Evolutionary conservation across 2,329 filamentous ascomycete species (phyloP).

Genomic region (Fusarium albosuccineum): DNA sequence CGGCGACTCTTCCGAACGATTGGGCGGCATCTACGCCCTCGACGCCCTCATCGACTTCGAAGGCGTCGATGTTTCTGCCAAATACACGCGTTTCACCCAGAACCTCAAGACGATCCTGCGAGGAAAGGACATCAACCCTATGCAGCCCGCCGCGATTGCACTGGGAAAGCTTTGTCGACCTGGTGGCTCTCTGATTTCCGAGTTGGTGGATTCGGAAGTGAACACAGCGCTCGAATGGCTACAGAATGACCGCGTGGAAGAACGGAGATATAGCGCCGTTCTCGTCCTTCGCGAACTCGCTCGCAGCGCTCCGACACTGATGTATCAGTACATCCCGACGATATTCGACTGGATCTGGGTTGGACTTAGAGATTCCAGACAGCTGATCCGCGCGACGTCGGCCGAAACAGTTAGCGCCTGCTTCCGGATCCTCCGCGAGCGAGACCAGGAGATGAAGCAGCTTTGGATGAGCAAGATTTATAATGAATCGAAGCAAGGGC

Average conservation of each 20-base stretch:
- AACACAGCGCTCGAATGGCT: conserved; percentile 97
- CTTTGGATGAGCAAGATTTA: conserved; percentile 94
- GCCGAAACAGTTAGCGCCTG: conserved; percentile 94
- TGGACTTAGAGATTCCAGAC: conserved; percentile 87
- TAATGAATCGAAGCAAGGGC: conserved; percentile 82
- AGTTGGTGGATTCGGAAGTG: conserved; percentile 96
- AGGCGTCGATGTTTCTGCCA: conserved; percentile 90
- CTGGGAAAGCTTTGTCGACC: conserved; percentile 92
- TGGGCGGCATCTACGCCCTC: conserved; percentile 92
- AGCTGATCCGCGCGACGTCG: conserved; percentile 91
- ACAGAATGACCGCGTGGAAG: conserved; percentile 93
- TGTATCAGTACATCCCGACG: conserved; percentile 95
- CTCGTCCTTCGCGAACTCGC: conserved; percentile 91
- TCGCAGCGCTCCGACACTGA: conserved; percentile 91
- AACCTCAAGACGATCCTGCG: conserved; percentile 89
- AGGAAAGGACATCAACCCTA: conserved; percentile 90
- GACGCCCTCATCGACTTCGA: conserved; percentile 97
- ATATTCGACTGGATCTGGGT: conserved; percentile 98
- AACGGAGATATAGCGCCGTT: conserved; percentile 91
- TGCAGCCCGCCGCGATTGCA: conserved; percentile 90
- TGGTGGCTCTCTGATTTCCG: conserved; percentile 92
- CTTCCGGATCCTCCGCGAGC: conserved; percentile 94
- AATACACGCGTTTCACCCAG: conserved; percentile 93
- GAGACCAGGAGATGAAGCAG: conserved; percentile 88
- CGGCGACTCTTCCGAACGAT: conserved; percentile 86